Base-by-base conservation (phyloP, 768 basidiomycete species). In the Kwoniella sp. region DNA sequence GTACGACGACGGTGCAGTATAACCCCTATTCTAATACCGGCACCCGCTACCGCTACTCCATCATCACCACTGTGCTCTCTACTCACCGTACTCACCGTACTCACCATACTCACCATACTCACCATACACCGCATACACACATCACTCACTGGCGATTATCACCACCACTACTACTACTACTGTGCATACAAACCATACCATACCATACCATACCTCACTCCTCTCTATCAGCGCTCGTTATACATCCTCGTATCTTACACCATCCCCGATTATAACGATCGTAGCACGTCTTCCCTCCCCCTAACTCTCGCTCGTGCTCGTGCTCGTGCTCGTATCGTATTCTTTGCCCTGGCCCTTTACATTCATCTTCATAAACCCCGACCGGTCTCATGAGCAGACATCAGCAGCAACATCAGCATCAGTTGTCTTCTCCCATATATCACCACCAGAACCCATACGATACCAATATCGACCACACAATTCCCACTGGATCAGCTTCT, bases 381-480 rank as follows among this genome's bases (percentile, higher is more conserved):
- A 50, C 48, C 58, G 60, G 60, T 55, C 60, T 62, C 60, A 62
- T 62, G 60, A 62, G 60, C 54, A 55, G 60, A 62, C 54, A 62
- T 62, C 53, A 62, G 22, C 60, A 56, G n/a, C 53, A 56, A 22
- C 53, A 62, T 33, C 60, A 56, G 22, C 53, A 55, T 44, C 60
- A 56, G 30, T 47, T 55, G 53, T 62, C 60, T 47, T 49, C 60
- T 55, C 54, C 60, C 22, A 36, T 54, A 56, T 54, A 55, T 37
- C 52, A 62, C 51, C 60, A 61, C 19, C 19, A 52, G 8, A 62
- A 62, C 54, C 52, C 54, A 29, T 56, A 25, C 21, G 40, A n/a
- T 47, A 62, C 60, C 48, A 22, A 40, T 61, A 51, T 12, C 53
- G 33, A 17, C 46, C 25, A 44, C 17, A 10, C 40, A 3, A 10